A percentile compares a stretch with the other conserved stretches of the same genome.
phyloP scores from a whole-genome alignment of 163 green algal species.

The Scenedesmus sp. region DNA sequence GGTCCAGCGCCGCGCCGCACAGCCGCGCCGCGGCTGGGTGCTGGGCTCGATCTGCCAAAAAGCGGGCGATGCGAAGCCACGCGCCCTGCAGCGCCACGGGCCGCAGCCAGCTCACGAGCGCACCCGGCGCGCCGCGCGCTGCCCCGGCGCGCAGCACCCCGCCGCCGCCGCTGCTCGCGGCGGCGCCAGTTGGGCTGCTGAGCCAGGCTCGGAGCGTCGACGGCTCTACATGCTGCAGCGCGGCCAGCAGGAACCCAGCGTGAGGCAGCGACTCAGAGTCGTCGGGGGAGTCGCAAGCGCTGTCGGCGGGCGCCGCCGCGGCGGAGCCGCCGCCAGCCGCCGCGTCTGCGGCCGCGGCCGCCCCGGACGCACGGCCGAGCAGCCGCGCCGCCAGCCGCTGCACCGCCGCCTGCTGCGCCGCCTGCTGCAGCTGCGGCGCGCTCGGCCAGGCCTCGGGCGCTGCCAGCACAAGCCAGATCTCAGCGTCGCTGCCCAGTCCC shows the following conservation, averaged over 20 bases:
- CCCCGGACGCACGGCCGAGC: not conserved
- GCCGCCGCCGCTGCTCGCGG: slow-evolving; percentile 1
- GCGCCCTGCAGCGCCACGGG: no score
- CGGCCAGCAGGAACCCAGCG: slow-evolving; percentile 16
- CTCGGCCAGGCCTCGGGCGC: slow-evolving; percentile 17
- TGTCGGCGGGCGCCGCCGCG: no score
- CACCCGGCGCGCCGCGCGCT: no score
- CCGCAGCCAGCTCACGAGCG: no score
- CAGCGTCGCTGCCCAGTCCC: slow-evolving; percentile 3
- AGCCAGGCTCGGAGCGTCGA: not conserved
- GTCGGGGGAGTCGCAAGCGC: not conserved
- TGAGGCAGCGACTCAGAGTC: not conserved
- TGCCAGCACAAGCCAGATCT: not conserved
- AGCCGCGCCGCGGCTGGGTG: slow-evolving; percentile 10
- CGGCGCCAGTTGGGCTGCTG: not conserved
- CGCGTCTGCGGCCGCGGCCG: not conserved
- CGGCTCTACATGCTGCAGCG: slow-evolving; percentile 3
- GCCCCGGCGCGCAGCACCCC: not conserved
- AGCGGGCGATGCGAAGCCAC: slow-evolving; percentile 2
- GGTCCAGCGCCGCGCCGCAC: slow-evolving; percentile 5
- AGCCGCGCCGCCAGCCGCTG: slow-evolving; percentile 2
- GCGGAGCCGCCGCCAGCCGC: no score
- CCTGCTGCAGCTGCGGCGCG: slow-evolving; percentile 4
- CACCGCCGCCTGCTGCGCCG: slow-evolving; percentile 2
- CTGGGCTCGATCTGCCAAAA: slow-evolving; percentile 15